These are phyloP conservation scores for Evernia prunastri DNA, from an alignment of 495 filamentous ascomycete species.

Conservation along the genomic window DNA sequence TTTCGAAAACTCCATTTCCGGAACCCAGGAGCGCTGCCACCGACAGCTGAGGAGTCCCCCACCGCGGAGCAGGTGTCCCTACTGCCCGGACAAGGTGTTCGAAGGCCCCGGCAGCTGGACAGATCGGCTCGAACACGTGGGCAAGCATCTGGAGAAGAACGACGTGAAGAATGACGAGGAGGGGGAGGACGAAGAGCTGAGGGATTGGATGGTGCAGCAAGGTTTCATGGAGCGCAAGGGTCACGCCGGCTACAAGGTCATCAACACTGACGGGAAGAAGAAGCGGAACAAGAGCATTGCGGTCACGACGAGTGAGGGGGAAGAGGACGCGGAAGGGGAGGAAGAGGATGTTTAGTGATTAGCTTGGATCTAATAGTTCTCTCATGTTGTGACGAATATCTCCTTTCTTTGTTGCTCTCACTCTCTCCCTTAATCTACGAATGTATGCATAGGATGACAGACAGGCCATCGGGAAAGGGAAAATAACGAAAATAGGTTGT, in stretches of 20 bases:
- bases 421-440: too few species aligned
- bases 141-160: slow-evolving; percentile 43
- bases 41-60: slow-evolving; percentile 56
- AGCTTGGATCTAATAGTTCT: background rate
- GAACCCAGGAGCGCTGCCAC: slow-evolving; percentile 53
- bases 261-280: slow-evolving; percentile 17
- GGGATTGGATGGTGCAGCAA: slow-evolving; percentile 47
- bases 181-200: slow-evolving; percentile 41
- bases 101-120: slow-evolving; percentile 56
- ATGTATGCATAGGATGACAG: background rate
- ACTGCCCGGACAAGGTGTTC: slow-evolving; percentile 41
- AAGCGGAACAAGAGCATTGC: slow-evolving; percentile 17
- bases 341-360: slow-evolving; percentile 17
- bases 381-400: background rate
- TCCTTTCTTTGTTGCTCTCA: too few species aligned
- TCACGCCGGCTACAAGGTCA: slow-evolving; percentile 1
- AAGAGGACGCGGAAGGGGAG: slow-evolving; percentile 19
- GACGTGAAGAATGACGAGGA: slow-evolving; percentile 31
- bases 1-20: slow-evolving; percentile 42
- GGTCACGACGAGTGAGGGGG: slow-evolving; percentile 11
- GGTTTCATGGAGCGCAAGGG: slow-evolving; percentile 35
- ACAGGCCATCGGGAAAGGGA: too few species aligned
- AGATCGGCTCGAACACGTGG: slow-evolving; percentile 84
- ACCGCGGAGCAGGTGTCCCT: slow-evolving; percentile 48
- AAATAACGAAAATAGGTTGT: too few species aligned